Evolutionary conservation across 73 alveolate species (phyloP).

Genomic region (Blepharisma stoltei): DNA sequence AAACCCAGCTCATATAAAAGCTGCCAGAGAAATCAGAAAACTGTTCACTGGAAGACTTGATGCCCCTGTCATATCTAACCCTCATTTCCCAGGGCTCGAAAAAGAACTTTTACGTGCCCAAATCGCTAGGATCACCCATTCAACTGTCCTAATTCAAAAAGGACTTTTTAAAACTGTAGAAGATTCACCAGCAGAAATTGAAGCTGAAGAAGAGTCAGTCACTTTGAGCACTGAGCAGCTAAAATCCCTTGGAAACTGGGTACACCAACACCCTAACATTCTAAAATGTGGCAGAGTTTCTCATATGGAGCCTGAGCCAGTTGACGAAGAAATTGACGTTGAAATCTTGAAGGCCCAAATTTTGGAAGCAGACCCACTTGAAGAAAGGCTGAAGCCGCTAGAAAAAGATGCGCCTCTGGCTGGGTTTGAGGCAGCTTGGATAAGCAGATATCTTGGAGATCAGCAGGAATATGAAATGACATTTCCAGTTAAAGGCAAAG

Average conservation of each 20-base stretch:
- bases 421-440: constrained; percentile 64
- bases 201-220: constrained; percentile 69
- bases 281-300: constrained; percentile 76
- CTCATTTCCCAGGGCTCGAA: constrained; percentile 94
- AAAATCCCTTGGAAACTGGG: constrained; percentile 76
- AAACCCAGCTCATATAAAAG: constrained; percentile 79
- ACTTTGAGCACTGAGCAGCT: constrained; percentile 68
- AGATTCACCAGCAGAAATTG: constrained; percentile 65
- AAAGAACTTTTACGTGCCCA: constrained; percentile 85
- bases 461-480: constrained; percentile 58
- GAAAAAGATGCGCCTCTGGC: constrained; percentile 51
- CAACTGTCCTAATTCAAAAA: constrained; percentile 79
- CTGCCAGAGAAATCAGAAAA: constrained; percentile 82
- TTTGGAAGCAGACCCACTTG: constrained; percentile 48
- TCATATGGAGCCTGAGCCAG: constrained; percentile 60
- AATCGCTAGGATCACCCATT: constrained; percentile 89
- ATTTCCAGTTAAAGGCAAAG: constrained; percentile 67
- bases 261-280: constrained; percentile 70
- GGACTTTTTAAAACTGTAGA: constrained; percentile 74
- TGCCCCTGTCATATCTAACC: constrained; percentile 80
- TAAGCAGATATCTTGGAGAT: constrained; percentile 72
- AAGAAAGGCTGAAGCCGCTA: constrained; percentile 49
- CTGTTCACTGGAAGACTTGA: constrained; percentile 90
- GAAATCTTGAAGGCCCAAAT: constrained; percentile 64
- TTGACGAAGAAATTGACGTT: constrained; percentile 47